These are phyloP conservation scores for Fusarium euwallaceae DNA, from an alignment of 2,329 filamentous ascomycete species.

Conservation along the genomic window DNA sequence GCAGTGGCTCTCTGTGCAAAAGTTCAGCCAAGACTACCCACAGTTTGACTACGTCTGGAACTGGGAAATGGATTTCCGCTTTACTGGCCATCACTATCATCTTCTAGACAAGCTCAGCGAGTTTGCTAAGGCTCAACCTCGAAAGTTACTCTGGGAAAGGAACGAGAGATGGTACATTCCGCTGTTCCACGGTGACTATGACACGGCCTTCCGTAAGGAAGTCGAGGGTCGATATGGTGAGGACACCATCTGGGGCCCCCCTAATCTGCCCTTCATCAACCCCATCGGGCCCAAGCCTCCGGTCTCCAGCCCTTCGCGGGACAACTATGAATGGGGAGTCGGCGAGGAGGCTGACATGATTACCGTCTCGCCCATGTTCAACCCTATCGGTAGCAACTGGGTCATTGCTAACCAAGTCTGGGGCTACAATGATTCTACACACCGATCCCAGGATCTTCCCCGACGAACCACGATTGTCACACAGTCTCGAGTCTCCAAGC, in stretches of 20 bases:
- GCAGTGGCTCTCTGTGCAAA: slow-evolving; percentile 81
- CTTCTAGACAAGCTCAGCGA: slow-evolving; percentile 74
- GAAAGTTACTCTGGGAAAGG: slow-evolving; percentile 80
- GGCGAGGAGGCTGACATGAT: slow-evolving; percentile 82
- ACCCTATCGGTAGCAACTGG: slow-evolving; percentile 80
- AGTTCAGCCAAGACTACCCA: slow-evolving; percentile 80
- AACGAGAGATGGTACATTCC: slow-evolving; percentile 81
- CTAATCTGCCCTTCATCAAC: slow-evolving; percentile 68
- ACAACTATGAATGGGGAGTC: slow-evolving; percentile 81
- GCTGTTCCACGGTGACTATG: slow-evolving; percentile 74
- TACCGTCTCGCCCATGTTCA: slow-evolving; percentile 83
- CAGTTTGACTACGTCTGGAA: slow-evolving; percentile 89
- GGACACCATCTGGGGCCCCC: slow-evolving; percentile 76
- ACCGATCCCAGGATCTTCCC: slow-evolving; percentile 69
- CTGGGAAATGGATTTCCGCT: slow-evolving; percentile 87
- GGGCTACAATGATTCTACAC: slow-evolving; percentile 69
- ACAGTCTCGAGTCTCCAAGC: slow-evolving; percentile 79
- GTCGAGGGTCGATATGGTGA: slow-evolving; percentile 68
- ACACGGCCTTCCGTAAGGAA: slow-evolving; percentile 73
- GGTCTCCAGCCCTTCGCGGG: slow-evolving; percentile 67
- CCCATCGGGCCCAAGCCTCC: slow-evolving; percentile 76
- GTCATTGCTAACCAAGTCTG: slow-evolving; percentile 77
- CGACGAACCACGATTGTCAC: slow-evolving; percentile 84
- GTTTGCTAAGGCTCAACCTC: slow-evolving; percentile 76
- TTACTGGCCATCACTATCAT: slow-evolving; percentile 86